These are phyloP conservation scores for Penicillium palitans DNA, from an alignment of 2,329 filamentous ascomycete species.

Conservation along the genomic window DNA sequence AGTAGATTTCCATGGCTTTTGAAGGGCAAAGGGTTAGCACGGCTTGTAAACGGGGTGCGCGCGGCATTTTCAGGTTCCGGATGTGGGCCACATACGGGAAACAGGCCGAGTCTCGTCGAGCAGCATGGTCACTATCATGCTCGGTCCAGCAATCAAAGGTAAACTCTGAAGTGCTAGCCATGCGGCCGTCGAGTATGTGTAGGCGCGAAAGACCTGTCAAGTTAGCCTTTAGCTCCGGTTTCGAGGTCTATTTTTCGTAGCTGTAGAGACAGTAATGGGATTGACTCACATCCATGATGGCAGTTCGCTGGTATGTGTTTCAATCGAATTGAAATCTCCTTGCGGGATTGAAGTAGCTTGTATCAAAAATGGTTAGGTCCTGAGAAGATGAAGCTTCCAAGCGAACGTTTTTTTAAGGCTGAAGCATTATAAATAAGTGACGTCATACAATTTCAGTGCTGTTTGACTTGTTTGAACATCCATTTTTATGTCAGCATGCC, in stretches of 20 bases:
- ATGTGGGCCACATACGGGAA: conserved; percentile 47
- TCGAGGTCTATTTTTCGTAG: conserved; percentile 6
- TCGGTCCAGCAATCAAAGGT: conserved; percentile 60
- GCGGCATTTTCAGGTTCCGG: not conserved
- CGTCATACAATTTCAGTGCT: conserved; percentile 1
- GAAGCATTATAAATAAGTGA: conserved; percentile 8
- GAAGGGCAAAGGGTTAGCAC: conserved; percentile 14
- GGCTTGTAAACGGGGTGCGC: not conserved
- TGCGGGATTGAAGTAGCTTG: not conserved
- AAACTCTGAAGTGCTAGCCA: conserved; percentile 50
- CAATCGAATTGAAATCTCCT: not conserved
- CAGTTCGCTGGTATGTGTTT: not conserved
- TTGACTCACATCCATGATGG: conserved; percentile 16
- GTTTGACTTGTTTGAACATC: conserved; percentile 13
- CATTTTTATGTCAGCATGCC: too few species aligned
- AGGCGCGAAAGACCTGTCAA: conserved; percentile 46
- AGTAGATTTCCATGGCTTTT: conserved; percentile 67
- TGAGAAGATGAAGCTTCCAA: not conserved
- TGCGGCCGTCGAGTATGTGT: conserved; percentile 46
- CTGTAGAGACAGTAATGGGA: not conserved
- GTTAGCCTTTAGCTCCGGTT: conserved; percentile 10
- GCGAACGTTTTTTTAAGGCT: not conserved
- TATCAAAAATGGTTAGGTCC: not conserved
- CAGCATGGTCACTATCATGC: conserved; percentile 61
- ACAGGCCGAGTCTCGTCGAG: conserved; percentile 58